These are phyloP conservation scores for Colletotrichum navitas DNA, from an alignment of 2,329 filamentous ascomycete genomes.

Conservation along the genomic window DNA sequence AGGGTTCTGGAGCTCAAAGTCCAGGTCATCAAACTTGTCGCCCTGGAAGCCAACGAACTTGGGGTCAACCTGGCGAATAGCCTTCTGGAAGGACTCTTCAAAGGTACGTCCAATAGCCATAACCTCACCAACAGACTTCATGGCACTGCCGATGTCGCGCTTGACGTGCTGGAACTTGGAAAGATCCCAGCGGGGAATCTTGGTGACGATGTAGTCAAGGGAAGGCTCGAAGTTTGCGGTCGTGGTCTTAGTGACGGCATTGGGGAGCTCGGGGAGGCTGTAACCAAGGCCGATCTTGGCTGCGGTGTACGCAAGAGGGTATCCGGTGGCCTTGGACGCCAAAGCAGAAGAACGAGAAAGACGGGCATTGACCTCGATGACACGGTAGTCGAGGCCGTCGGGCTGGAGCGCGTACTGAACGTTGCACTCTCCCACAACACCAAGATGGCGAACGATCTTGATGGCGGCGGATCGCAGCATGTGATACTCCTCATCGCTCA, in stretches of 20 bases:
- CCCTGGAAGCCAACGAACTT: conserved; percentile 93
- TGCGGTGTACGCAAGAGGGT: conserved; percentile 95
- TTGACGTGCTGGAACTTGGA: conserved; percentile 99
- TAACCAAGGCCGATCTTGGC: conserved; percentile 98
- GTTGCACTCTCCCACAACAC: conserved; percentile 98
- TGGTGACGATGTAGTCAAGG: conserved; percentile 97
- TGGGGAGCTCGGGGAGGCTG: conserved; percentile 93
- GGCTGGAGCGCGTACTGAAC: conserved; percentile 89
- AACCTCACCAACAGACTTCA: conserved; percentile 99
- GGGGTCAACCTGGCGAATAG: conserved; percentile 96
- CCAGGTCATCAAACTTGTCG: conserved; percentile 92
- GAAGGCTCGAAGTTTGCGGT: conserved; percentile 99
- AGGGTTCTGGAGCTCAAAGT: conserved; percentile 90
- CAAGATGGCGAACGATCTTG: conserved; percentile 97
- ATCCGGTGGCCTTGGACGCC: conserved; percentile 97
- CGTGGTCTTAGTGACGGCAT: conserved; percentile 98
- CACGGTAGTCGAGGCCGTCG: conserved; percentile 96
- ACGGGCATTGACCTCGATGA: conserved; percentile 99
- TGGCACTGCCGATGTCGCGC: conserved; percentile 95
- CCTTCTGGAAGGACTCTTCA: conserved; percentile 99
- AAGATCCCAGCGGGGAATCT: conserved; percentile 98
- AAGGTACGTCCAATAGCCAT: conserved; percentile 99
- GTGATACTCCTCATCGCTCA: conserved; percentile 99
- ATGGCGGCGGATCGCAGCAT: conserved; percentile 98
- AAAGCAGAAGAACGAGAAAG: conserved; percentile 96